Evolutionary conservation across 73 alveolate species (phyloP), one percentile per base, ranked within the genome.

Genomic region (Effrenium voratum): DNA sequence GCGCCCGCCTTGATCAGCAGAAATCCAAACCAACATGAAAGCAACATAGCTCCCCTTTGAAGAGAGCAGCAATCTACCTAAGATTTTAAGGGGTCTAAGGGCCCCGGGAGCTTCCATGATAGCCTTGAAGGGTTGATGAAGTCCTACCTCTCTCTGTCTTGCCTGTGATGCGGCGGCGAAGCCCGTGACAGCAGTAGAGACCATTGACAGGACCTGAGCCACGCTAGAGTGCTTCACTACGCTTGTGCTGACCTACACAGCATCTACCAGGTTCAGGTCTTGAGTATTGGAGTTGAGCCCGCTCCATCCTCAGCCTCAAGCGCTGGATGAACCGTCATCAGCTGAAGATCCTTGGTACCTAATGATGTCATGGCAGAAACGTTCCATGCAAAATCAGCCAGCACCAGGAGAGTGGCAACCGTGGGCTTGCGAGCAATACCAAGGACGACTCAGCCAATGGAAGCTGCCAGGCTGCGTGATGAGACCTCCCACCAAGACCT

Each of bases 91-190:
- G 63, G 19, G 63, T 12, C n/a, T n/a, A n/a, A n/a, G n/a, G n/a
- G n/a, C n/a, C n/a, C 63, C 63, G 19, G 26, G 26, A 12, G 19
- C 19, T 12, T 52, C 8, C 63, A 52, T 52, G 19, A 12, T 52
- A 52, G 63, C 8, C 19, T 19, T 52, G 19, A 52, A 52, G 63
- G 26, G 26, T 52, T 52, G 63, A 12, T 8, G 19, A 52, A 52
- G 8, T 19, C 63, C 19, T 12, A 19, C 19, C 26, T 52, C 63
- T 52, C 8, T 8, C 63, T 52, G 63, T 52, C 63, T 52, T 52
- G 8, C 97, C 97, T 90, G 97, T n/a, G 68, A 66, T 49, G 97
- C 97, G 5, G 97, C 97, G 26, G 97, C 97, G 38, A 90, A 90
- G 46, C 97, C 97, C 34, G 97, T 90, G 46, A 90, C 97, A 2